Evolutionary conservation across 148 eudicot genomes (phyloP).

Genomic region (Nyssa sinensis): DNA sequence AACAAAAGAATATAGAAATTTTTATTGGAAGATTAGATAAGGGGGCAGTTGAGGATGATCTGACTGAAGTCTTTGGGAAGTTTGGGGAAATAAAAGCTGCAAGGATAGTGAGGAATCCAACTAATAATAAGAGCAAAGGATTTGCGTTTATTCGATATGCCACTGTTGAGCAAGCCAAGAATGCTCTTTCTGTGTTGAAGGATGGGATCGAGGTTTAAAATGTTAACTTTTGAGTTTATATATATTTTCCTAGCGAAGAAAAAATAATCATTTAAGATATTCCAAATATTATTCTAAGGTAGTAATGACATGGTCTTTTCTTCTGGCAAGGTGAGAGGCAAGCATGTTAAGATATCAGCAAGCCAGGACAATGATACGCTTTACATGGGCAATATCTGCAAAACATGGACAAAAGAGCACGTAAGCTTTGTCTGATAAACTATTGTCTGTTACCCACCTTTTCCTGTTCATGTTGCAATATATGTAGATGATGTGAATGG

Average conservation of each 20-base stretch:
- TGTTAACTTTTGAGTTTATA: not conserved
- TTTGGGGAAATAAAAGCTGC: constrained; percentile 31
- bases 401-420: constrained; percentile 27
- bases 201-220: constrained; percentile 27
- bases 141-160: constrained; percentile 36
- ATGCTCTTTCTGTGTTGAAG: constrained; percentile 28
- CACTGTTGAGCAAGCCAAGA: constrained; percentile 25
- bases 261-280: too few relatives aligned
- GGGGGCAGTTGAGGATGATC: constrained; percentile 29
- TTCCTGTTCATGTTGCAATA: not conserved
- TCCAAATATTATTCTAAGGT: not conserved
- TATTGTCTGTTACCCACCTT: not conserved
- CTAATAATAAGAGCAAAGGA: constrained; percentile 33
- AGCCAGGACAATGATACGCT: constrained; percentile 33
- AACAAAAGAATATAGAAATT: constrained; percentile 21
- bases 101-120: constrained; percentile 22
- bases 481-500: not conserved
- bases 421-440: constrained; percentile 21
- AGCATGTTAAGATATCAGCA: constrained; percentile 26
- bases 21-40: constrained; percentile 32
- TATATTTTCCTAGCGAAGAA: too few relatives aligned
- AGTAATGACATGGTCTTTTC: constrained; percentile 12
- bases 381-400: constrained; percentile 40
- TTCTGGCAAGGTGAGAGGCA: constrained; percentile 29
- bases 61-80: constrained; percentile 23